A percentile compares a stretch with the other conserved stretches of the same genome.
Evolutionary conservation across 148 eudicot species (phyloP).

Genomic region (Camellia sinensis): DNA sequence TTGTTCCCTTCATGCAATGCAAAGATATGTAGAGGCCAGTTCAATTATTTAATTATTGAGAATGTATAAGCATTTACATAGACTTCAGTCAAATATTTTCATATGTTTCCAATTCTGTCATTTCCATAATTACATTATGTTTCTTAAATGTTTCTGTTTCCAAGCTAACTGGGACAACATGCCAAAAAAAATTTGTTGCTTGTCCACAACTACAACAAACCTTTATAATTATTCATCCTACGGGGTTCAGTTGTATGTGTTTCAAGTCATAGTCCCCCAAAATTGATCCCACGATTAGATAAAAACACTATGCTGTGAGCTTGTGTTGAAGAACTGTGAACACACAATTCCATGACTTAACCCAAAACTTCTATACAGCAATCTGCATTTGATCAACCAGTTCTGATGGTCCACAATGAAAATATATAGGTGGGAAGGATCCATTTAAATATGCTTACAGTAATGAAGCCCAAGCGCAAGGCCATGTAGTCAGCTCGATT

Average conservation of each 20-base stretch:
- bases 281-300: not conserved
- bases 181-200: too few species aligned
- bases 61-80: too few species aligned
- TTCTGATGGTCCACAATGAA: not conserved
- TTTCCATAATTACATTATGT: too few species aligned
- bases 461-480: conserved; percentile 62
- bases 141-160: too few species aligned
- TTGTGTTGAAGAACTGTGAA: not conserved
- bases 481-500: conserved; percentile 68
- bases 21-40: too few species aligned
- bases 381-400: not conserved
- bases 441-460: conserved; percentile 39
- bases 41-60: too few species aligned
- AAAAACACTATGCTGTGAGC: not conserved
- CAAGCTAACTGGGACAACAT: too few species aligned
- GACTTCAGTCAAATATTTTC: too few species aligned
- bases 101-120: too few species aligned
- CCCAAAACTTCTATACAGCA: not conserved
- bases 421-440: not conserved
- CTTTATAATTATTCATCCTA: not conserved
- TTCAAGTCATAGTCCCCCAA: not conserved
- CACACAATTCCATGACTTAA: not conserved
- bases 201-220: not conserved
- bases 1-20: too few species aligned
- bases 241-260: not conserved